These are phyloP conservation scores for Sphagnum fallax DNA, from an alignment of 228 moss, liverwort and hornwort genomes.

Conservation along the genomic window DNA sequence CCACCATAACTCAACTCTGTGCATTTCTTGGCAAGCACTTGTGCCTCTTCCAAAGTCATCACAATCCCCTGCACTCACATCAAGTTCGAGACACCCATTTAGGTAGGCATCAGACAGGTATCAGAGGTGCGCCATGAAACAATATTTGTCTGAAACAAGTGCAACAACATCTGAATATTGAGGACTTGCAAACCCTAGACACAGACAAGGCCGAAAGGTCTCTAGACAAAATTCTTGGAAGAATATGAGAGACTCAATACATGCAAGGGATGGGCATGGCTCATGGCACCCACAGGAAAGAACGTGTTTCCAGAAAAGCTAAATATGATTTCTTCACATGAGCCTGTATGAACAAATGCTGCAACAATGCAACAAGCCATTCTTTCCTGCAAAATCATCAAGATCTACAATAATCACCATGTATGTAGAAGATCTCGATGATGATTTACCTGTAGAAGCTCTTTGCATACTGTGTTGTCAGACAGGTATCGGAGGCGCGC, in stretches of 20 bases:
- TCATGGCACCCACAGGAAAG: no score
- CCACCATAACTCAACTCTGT: constrained; percentile 79
- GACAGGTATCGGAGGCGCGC: constrained; percentile 54
- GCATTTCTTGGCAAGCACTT: constrained; percentile 55
- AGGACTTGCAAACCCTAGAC: no score
- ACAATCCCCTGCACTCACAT: constrained; percentile 37
- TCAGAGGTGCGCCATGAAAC: no score
- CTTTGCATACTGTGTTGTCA: constrained; percentile 55
- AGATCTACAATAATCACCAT: background rate
- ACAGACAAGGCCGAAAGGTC: no score
- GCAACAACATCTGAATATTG: no score
- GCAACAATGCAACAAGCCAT: background rate
- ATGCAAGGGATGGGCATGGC: no score
- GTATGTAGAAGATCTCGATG: background rate
- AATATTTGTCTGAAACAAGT: no score
- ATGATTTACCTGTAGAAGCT: constrained; percentile 53
- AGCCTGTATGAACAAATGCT: no score
- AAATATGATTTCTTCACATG: no score
- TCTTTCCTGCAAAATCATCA: background rate
- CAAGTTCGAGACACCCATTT: background rate
- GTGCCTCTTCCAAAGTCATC: constrained; percentile 66
- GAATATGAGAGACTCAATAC: no score
- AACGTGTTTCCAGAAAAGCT: no score
- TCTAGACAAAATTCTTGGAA: no score
- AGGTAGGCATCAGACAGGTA: background rate